phyloP scores from a whole-genome alignment of 176 grass and related monocot species.

The Ensete ventricosum region DNA sequence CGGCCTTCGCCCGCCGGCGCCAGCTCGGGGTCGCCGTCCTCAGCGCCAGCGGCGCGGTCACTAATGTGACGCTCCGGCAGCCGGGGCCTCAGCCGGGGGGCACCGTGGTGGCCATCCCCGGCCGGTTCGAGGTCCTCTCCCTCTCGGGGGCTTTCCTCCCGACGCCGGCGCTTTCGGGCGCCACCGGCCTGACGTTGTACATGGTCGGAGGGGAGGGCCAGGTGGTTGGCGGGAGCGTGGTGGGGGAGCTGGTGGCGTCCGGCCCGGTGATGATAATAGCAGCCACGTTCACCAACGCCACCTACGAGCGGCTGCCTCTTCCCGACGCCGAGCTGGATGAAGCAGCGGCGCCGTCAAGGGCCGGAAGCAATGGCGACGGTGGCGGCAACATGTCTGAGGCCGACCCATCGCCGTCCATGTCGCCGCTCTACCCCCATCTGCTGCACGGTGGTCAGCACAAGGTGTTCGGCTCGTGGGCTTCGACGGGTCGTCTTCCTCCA shows the following conservation, averaged over 20 bases:
- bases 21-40: slow-evolving; percentile 76
- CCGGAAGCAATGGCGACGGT: slow-evolving; percentile 22
- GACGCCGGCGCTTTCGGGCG: slow-evolving; percentile 44
- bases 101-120: slow-evolving; percentile 44
- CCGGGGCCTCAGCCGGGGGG: slow-evolving; percentile 25
- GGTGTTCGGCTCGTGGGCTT: slow-evolving; percentile 68
- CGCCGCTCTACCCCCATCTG: slow-evolving; percentile 37
- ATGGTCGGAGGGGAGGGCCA: slow-evolving; percentile 73
- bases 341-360: slow-evolving; percentile 22
- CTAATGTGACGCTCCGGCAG: slow-evolving; percentile 70
- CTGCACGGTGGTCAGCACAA: slow-evolving; percentile 37
- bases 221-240: slow-evolving; percentile 70
- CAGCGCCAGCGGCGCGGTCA: slow-evolving; percentile 70
- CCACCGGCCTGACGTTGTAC: slow-evolving; percentile 74
- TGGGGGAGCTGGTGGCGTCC: slow-evolving; percentile 67
- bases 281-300: slow-evolving; percentile 79
- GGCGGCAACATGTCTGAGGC: slow-evolving; percentile 17
- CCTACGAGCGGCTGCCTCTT: slow-evolving; percentile 76
- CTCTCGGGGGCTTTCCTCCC: slow-evolving; percentile 83
- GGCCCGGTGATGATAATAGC: slow-evolving; percentile 95
- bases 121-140: slow-evolving; percentile 72
- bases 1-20: slow-evolving; percentile 58
- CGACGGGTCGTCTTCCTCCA: slow-evolving; percentile 31
- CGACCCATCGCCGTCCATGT: slow-evolving; percentile 18
- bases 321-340: slow-evolving; percentile 34